These are phyloP conservation scores for Candida tunisiensis DNA, from an alignment of 1,139 yeast species.

Conservation along the genomic window DNA sequence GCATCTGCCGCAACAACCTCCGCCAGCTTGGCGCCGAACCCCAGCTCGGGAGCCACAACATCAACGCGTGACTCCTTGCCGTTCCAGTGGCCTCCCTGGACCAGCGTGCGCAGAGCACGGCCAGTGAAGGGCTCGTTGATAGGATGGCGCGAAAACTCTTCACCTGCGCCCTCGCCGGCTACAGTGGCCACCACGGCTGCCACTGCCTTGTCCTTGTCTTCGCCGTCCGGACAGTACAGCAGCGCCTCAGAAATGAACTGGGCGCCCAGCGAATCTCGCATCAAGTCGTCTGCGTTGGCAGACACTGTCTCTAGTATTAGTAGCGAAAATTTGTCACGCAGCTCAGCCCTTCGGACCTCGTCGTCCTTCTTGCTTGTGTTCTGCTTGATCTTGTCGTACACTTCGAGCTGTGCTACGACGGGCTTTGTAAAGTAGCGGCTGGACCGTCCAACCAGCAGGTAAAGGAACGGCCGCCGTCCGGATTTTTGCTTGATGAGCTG, in stretches of 20 bases:
- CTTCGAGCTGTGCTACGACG: slow-evolving; percentile 39
- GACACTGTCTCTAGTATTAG: slow-evolving; percentile 39
- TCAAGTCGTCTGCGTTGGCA: slow-evolving; percentile 30
- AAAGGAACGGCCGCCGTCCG: slow-evolving; percentile 80
- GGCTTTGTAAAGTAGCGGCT: slow-evolving; percentile 71
- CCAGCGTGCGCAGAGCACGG: slow-evolving; percentile 63
- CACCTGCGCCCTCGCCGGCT: slow-evolving; percentile 47
- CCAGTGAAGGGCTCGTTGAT: slow-evolving; percentile 17
- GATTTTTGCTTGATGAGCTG: slow-evolving; percentile 53
- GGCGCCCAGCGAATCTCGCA: slow-evolving; percentile 60
- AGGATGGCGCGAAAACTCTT: slow-evolving; percentile 2
- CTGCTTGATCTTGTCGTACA: slow-evolving; percentile 47
- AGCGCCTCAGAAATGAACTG: slow-evolving; percentile 70
- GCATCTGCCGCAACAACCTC: slow-evolving; percentile 31
- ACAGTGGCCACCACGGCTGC: slow-evolving; percentile 36
- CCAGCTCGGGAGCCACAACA: slow-evolving; percentile 39
- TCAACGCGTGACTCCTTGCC: slow-evolving; percentile 36
- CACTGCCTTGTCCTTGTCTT: slow-evolving; percentile 27
- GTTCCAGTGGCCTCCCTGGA: slow-evolving; percentile 63
- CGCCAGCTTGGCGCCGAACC: slow-evolving; percentile 36
- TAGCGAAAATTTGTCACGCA: slow-evolving; percentile 51
- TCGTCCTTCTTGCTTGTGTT: slow-evolving; percentile 67
- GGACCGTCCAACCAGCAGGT: slow-evolving; percentile 62
- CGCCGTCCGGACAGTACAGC: slow-evolving; percentile 36
- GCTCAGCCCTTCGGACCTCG: slow-evolving; percentile 55